phyloP scores from a whole-genome alignment of 352 stramenopile genomes.

The Elongisporangium undulatum region DNA sequence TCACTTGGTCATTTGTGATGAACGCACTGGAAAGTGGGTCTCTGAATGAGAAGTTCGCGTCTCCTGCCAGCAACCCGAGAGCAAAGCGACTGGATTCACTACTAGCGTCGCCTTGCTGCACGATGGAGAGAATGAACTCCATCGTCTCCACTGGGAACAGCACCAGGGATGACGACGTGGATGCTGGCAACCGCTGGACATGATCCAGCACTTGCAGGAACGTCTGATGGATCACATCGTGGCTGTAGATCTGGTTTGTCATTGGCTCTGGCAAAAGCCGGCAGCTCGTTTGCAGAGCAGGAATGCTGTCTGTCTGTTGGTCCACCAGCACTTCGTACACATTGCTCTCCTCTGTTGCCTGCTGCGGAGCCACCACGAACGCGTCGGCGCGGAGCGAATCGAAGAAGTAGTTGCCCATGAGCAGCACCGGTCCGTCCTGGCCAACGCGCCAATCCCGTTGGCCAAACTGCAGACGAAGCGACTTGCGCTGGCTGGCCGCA shows the following conservation, averaged over 20 bases:
- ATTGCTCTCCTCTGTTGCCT: neutral
- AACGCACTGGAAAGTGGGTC: slow-evolving; percentile 60
- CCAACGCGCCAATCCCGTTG: slow-evolving; percentile 32
- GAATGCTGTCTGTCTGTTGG: slow-evolving; percentile 31
- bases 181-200: slow-evolving; percentile 4
- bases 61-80: slow-evolving; percentile 32
- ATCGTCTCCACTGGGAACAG: slow-evolving; percentile 70
- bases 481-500: slow-evolving; percentile 13
- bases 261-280: slow-evolving; percentile 14
- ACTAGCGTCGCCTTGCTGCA: slow-evolving; percentile 3
- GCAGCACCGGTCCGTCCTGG: slow-evolving; percentile 47
- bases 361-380: slow-evolving; percentile 31
- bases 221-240: slow-evolving; percentile 31
- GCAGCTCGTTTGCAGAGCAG: slow-evolving; percentile 47
- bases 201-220: slow-evolving; percentile 28
- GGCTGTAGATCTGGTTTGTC: slow-evolving; percentile 22
- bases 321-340: slow-evolving; percentile 47
- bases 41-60: slow-evolving; percentile 58
- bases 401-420: slow-evolving; percentile 84
- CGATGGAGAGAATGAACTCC: slow-evolving; percentile 38
- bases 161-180: slow-evolving; percentile 35
- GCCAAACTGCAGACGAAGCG: slow-evolving; percentile 25
- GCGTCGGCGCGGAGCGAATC: slow-evolving; percentile 73
- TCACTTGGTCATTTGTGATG: slow-evolving; percentile 16
- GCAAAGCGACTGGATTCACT: slow-evolving; percentile 18